Base-by-base conservation (phyloP, 2,329 filamentous ascomycete genomes). In the Alternaria solani region DNA sequence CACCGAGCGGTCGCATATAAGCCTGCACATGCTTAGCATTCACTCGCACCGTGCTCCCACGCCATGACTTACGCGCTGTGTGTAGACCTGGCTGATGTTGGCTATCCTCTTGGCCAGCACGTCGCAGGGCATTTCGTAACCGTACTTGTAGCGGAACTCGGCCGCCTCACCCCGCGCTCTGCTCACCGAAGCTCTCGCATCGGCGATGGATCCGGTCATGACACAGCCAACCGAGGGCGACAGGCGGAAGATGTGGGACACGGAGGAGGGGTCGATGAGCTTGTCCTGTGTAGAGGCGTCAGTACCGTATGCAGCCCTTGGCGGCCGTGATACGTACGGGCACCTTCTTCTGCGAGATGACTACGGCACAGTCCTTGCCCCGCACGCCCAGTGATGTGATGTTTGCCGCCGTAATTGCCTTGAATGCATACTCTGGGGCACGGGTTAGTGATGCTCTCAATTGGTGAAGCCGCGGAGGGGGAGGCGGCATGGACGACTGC, bases 51-150 rank as follows among this genome's bases (percentile, higher is more conserved):
- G 52, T 53, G 41, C 43, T 23, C 30, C 14, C 38, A 14, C 34
- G 18, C 32, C 42, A 39, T 14, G 64, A 66, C 86, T 79, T 83
- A 98, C 95, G 81, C 93, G 86, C 84, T 99, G 95, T 71, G 95
- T 99, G 82, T 98, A 99, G 68, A 99, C 95, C 82, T 99, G 95
- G 82, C 93, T 97, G 84, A 99, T 97, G 83, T 99, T 99, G 79
- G 95, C 95, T 81, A 99, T 85, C 78, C 95, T 88, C 88, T 99
- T 99, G 67, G 95, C 92, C 75, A 99, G 83, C 53, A 93, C 95
- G 81, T 99, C 95, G 80, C 93, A 96, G 62, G 95, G 95, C 95
- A 99, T 99, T 86, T 99, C 95, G 82, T 99, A 99, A 75, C 95
- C 95, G 79, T 89, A 97, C 84, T 97, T 97, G 89, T 99, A 99